Percentiles rank a stretch among this genome's conserved stretches.
Evolutionary conservation across 768 basidiomycete species (phyloP).

Genomic region (Boletus speciosus): DNA sequence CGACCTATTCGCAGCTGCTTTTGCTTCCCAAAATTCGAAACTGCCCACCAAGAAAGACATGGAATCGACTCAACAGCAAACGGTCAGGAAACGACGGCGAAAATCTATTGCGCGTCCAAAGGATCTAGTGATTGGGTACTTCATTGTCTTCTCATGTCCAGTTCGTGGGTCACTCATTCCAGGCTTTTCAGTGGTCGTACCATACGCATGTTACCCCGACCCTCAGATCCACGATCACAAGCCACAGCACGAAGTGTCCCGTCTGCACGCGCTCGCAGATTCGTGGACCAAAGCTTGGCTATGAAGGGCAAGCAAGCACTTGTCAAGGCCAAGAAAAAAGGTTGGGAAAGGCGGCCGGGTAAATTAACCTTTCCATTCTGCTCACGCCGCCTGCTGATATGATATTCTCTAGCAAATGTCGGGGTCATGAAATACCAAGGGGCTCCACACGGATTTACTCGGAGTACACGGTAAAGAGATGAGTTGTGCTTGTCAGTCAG

Average conservation of each 20-base stretch:
- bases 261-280: constrained; percentile 46
- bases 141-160: neutral
- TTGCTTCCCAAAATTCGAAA: constrained; percentile 34
- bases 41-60: constrained; percentile 10
- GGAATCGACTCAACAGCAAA: constrained; percentile 25
- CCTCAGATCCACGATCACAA: constrained; percentile 27
- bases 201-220: constrained; percentile 45
- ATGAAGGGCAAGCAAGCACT: constrained; percentile 37
- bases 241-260: constrained; percentile 44
- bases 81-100: constrained; percentile 28
- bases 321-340: constrained; percentile 36
- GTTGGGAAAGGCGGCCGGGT: constrained; percentile 65
- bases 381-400: neutral
- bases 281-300: constrained; percentile 50
- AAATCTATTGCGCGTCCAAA: constrained; percentile 37
- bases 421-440: constrained; percentile 54
- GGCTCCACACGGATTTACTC: constrained; percentile 48
- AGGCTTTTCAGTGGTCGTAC: constrained; percentile 44
- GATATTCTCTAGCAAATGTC: constrained; percentile 42
- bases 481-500: neutral
- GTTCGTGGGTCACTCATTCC: constrained; percentile 1
- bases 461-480: constrained; percentile 7
- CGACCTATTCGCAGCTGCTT: constrained; percentile 58
- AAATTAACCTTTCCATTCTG: constrained; percentile 13
- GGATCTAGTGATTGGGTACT: constrained; percentile 55